Evolutionary conservation across 139 green algal genomes (phyloP).

Genomic region (Parachlorella kessleri): DNA sequence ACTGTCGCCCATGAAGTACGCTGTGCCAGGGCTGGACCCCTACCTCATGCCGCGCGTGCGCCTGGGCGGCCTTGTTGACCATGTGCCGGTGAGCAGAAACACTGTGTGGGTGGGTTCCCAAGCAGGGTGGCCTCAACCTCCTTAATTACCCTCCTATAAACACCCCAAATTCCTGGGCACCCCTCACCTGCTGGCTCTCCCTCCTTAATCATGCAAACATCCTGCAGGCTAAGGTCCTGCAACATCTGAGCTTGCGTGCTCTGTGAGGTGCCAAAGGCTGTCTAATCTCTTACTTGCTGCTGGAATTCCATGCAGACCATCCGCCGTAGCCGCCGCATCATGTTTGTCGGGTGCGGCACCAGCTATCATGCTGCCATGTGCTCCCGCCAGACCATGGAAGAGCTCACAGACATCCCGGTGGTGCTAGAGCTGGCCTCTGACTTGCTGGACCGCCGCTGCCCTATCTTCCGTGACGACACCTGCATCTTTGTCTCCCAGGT

Average conservation of each 20-base stretch:
- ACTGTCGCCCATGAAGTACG: conserved; percentile 36
- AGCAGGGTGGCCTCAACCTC: no score
- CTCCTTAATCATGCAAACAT: no score
- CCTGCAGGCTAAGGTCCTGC: no score
- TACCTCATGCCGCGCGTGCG: conserved; percentile 66
- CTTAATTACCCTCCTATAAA: no score
- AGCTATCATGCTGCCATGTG: conserved; percentile 70
- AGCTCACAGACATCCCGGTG: conserved; percentile 57
- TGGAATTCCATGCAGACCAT: conserved; percentile 74
- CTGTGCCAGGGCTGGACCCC: conserved; percentile 42
- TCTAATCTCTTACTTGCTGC: no score
- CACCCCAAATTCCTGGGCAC: no score
- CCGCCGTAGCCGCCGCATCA: conserved; percentile 74
- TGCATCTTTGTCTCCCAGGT: conserved; percentile 64
- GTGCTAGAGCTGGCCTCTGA: conserved; percentile 76
- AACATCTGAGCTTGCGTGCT: no score
- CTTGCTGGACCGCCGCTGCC: conserved; percentile 65
- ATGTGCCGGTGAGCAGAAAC: conserved; percentile 21
- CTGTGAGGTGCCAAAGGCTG: no score
- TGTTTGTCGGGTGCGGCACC: conserved; percentile 93
- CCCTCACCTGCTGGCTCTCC: no score
- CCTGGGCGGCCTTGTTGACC: conserved; percentile 81
- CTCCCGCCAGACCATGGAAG: conserved; percentile 60
- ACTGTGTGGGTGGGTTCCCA: background rate
- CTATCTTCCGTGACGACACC: conserved; percentile 76